Evolutionary conservation across 1,284 basidiomycete species (phyloP), one percentile per base, ranked within the genome.

Genomic region (Polyporus tsugae): DNA sequence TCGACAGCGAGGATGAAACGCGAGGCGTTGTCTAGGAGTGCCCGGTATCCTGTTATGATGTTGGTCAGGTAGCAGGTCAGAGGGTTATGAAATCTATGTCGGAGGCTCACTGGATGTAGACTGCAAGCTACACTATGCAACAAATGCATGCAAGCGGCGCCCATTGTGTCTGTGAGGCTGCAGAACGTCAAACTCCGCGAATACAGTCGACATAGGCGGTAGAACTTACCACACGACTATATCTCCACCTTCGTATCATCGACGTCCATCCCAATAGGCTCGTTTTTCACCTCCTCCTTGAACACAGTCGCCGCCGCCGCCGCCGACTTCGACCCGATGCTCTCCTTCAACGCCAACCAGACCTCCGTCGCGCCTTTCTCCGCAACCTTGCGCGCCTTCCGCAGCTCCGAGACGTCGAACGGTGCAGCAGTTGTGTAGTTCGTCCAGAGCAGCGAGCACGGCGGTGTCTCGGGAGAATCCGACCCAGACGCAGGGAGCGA

Each of bases 401-500:
- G 70, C 4, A 91, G 73, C 41, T 86, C 84, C 0, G 72, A 74
- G 62, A 83, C 82, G 55, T 84, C 81, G 69, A 86, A 82, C 2
- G 76, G 73, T 0, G 69, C 69, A 17, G 65, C 68, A 4, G 82
- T 76, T 58, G 80, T 82, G 85, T 88, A 91, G 72, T 85, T 86
- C 15, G 86, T 84, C 88, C 88, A 91, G 4, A 90, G 84, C 60
- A 86, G 66, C 22, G 77, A 75, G 46, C 73, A 75, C 4, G 68
- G 65, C 1, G 76, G 77, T 2, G 62, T 42, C 25, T 66, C 83
- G 13, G 57, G 15, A 6, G 70, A 3, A 57, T 76, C 6, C 62
- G 74, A 58, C 72, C 52, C 46, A 64, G 73, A 59, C 72, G 52
- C 49, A 1, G 72, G 46, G 6, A 77, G 70, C 1, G 73, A 78